Evolutionary conservation across 2,329 filamentous ascomycete species (phyloP).

Genomic region (Fusarium acutatum): DNA sequence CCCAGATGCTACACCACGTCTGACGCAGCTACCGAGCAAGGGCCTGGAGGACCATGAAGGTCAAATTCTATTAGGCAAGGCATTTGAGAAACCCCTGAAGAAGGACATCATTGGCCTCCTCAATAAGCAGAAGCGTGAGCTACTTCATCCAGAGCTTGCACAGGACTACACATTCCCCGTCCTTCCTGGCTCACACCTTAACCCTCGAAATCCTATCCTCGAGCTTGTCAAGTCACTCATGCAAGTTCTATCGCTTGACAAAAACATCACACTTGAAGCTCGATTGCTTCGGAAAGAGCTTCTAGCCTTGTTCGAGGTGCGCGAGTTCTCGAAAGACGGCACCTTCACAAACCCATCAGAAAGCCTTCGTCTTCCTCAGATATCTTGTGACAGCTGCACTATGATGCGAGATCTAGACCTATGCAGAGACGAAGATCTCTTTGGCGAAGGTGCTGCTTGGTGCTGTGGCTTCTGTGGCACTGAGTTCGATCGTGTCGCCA

Average conservation of each 20-base stretch:
- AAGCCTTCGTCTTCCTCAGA: slow-evolving; percentile 74
- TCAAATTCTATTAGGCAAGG: slow-evolving; percentile 76
- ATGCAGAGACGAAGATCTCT: slow-evolving; percentile 85
- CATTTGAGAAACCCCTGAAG: slow-evolving; percentile 88
- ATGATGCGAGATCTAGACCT: slow-evolving; percentile 89
- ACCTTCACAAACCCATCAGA: slow-evolving; percentile 86
- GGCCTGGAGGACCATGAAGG: slow-evolving; percentile 66
- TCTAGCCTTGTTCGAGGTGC: slow-evolving; percentile 88
- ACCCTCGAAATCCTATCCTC: slow-evolving; percentile 73
- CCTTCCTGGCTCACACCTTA: slow-evolving; percentile 74
- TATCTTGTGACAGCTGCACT: slow-evolving; percentile 92
- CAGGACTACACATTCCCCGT: slow-evolving; percentile 86
- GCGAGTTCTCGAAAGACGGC: slow-evolving; percentile 91
- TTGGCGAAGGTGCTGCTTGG: slow-evolving; percentile 68
- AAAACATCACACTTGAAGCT: slow-evolving; percentile 88
- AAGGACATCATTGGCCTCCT: slow-evolving; percentile 87
- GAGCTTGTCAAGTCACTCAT: slow-evolving; percentile 93
- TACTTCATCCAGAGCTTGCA: slow-evolving; percentile 87
- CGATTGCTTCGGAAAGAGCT: slow-evolving; percentile 89
- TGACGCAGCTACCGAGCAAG: slow-evolving; percentile 69
- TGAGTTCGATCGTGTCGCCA: slow-evolving; percentile 78
- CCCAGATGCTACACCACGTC: slow-evolving; percentile 60
- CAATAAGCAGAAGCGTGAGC: slow-evolving; percentile 84
- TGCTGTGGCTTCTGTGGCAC: slow-evolving; percentile 78
- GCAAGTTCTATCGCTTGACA: slow-evolving; percentile 91